Conservation (phyloP, 2,329 filamentous ascomycete species). For the Xylariaceae sp. region DNA sequence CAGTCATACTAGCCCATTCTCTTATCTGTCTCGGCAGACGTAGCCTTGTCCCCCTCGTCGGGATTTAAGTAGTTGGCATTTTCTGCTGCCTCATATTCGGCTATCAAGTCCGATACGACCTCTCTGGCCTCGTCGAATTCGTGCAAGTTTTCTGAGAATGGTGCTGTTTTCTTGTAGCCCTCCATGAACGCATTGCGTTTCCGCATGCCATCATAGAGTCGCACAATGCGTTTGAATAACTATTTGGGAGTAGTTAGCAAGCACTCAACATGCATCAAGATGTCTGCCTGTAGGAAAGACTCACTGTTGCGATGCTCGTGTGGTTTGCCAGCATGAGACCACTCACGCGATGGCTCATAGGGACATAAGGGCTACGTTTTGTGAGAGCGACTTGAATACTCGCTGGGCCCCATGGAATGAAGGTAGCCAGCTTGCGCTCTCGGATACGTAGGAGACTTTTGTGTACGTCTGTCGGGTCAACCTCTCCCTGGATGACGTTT, state of each 20-base stretch:
- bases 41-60: conserved; percentile 52
- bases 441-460: conserved; percentile 96
- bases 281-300: conserved; percentile 24
- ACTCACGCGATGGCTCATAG: conserved; percentile 89
- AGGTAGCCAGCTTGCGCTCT: conserved; percentile 87
- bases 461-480: conserved; percentile 96
- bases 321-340: conserved; percentile 98
- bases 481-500: conserved; percentile 98
- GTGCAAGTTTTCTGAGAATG: conserved; percentile 84
- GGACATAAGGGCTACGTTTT: conserved; percentile 93
- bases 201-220: conserved; percentile 88
- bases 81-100: conserved; percentile 95
- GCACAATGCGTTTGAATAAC: conserved; percentile 89
- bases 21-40: conserved; percentile 51
- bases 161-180: conserved; percentile 90
- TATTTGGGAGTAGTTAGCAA: too few relatives aligned
- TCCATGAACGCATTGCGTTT: conserved; percentile 98
- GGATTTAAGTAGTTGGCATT: conserved; percentile 84
- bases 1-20: conserved; percentile 40
- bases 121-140: conserved; percentile 95
- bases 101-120: conserved; percentile 85
- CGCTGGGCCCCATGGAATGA: conserved; percentile 97
- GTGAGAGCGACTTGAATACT: conserved; percentile 97
- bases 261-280: too few relatives aligned
- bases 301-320: conserved; percentile 86